Evolutionary conservation across 106 monocot species (phyloP), one percentile per base, ranked within the genome.

Genomic region (Dendrobium huoshanense): DNA sequence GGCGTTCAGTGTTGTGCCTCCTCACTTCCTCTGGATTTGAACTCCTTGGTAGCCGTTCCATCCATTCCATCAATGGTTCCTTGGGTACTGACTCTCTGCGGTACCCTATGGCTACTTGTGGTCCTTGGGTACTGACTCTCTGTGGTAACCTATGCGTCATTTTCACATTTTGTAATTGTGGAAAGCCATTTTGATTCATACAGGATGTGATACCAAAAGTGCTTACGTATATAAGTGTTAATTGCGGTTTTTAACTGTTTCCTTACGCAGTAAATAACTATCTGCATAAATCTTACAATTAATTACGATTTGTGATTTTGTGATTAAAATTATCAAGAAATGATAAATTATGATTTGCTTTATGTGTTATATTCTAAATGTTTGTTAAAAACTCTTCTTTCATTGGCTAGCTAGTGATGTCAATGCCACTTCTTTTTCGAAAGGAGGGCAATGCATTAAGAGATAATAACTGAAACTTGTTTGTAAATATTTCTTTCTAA

Each of bases 401-500:
- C 44, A 8, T 74, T 42, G 18, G 43, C 44, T 74, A 20, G 74
- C 33, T 44, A 4, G 17, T 74, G 31, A 37, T 72, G 19, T 43
- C 43, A 43, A 74, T 42, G 10, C 74, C 74, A 20, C 29, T 61
- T 44, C 17, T 16, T 74, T 74, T 74, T 44, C 19, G 43, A 7
- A 7, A 43, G 19, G 74, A 22, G 16, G 41, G 41, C 33, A 40
- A 43, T 74, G 43, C 43, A 74, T 74, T 4, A 74, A 2, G 20
- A 74, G 11, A 44, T 74, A 20, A n/a, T 29, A 5, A 15, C 33
- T 72, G 29, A 29, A 72, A 72, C 43, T 49, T 55, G 1, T 10
- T 40, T 72, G 72, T 72, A 72, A 72, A 51, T 77, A 77, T 77
- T 54, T 51, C 29, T 77, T 51, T 55, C 44, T 22, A 15, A 55